phyloP scores from a whole-genome alignment of 2,329 filamentous ascomycete genomes.

The Dryadomyces quercivorus region DNA sequence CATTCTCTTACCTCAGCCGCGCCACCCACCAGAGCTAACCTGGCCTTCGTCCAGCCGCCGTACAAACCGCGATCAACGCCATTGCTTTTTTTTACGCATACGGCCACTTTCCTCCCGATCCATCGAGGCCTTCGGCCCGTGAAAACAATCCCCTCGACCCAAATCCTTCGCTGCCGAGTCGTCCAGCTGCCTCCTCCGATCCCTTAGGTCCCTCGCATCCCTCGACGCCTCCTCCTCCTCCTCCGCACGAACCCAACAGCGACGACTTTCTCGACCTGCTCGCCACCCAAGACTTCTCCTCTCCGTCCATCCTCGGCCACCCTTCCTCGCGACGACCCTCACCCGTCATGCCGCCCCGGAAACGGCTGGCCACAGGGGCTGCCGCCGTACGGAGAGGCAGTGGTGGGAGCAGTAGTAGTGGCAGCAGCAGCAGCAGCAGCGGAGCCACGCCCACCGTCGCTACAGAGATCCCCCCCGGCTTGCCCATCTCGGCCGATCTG shows the following conservation, averaged over 20 bases:
- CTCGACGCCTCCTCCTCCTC: background rate
- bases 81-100: background rate
- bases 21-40: no score
- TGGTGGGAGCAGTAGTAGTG: background rate
- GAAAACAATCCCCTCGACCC: background rate
- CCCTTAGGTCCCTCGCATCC: no score
- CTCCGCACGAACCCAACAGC: background rate
- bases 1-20: no score
- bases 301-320: constrained; percentile 5
- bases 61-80: background rate
- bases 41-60: background rate
- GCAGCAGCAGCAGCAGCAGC: background rate
- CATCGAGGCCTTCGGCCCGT: no score
- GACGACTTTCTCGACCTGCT: constrained; percentile 3
- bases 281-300: constrained; percentile 3
- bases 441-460: background rate
- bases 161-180: background rate
- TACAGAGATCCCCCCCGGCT: no score
- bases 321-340: background rate
- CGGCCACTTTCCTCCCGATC: background rate
- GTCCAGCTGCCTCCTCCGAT: no score
- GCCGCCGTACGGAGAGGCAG: background rate
- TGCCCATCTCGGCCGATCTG: no score
- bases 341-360: background rate
- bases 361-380: background rate